Evolutionary conservation across 192 early-diverging fungal species (phyloP), one percentile per base, ranked within the genome.

Genomic region (Borealophlyctis nickersoniae): DNA sequence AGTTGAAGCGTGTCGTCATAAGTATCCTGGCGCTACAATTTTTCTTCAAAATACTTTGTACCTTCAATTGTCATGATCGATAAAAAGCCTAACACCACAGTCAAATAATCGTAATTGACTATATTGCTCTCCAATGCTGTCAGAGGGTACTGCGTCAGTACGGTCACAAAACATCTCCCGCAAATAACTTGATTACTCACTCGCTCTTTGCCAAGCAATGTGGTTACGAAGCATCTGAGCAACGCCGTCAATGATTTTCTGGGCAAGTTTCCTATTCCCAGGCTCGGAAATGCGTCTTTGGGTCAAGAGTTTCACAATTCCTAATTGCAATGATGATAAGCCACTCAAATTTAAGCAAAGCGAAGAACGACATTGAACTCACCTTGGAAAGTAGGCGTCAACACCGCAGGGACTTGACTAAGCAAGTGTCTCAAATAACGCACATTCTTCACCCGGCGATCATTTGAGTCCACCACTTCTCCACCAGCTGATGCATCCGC

Each of bases 301-400:
- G 19, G 83, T 77, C 14, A 87, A 66, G 52, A 87, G 75, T 57
- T 87, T 88, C 19, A 83, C 69, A 23, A 91, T 69, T 1, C 66
- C 57, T 58, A 58, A 35, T n/a, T 1, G 16, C 9, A 82, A 80
- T 78, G 24, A 58, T 34, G 32, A 58, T 35, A 31, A 30, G 53
- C 23, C 53, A 23, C 29, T 34, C 35, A 16, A 24, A 32, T 59
- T 14, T 9, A 36, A 39, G 5, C 57, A 45, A 62, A 24, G 23
- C 16, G 22, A 50, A 45, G 19, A 45, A 45, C 39, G n/a, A 45
- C 39, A 45, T 7, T 19, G 0, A 0, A 0, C 34, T 33, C 33
- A 62, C 87, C 85, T 77, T 89, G 87, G 62, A 89, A 83, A 36
- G 86, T 76, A 1, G 81, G 80, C 3, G 81, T 75, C 22, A 92